Evolutionary conservation across 441 rosid species (phyloP).

Genomic region (Jatropha podagrica): DNA sequence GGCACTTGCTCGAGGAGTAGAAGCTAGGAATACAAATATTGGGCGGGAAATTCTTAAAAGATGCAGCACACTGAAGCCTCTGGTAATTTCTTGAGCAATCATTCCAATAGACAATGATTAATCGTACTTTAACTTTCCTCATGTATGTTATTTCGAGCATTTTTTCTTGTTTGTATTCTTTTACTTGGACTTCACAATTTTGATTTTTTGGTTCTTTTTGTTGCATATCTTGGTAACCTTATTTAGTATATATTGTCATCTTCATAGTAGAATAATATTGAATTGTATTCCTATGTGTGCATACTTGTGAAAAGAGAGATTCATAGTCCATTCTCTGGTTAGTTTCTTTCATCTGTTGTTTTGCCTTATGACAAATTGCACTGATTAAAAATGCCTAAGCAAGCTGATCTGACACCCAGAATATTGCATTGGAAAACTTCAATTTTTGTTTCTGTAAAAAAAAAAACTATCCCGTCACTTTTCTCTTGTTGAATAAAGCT

Average conservation of each 20-base stretch:
- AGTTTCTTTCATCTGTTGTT: neutral
- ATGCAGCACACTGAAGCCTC: constrained; percentile 33
- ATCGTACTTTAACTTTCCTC: constrained; percentile 10
- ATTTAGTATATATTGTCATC: neutral
- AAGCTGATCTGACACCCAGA: neutral
- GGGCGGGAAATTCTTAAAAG: constrained; percentile 48
- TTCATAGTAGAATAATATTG: neutral
- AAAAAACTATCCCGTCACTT: neutral
- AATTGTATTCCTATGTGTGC: neutral
- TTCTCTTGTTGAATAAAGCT: neutral
- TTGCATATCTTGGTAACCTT: neutral
- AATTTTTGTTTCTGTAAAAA: neutral
- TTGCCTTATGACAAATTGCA: neutral
- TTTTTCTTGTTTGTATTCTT: neutral
- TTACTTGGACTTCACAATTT: neutral
- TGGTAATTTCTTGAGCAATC: constrained; percentile 43
- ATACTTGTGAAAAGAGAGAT: neutral
- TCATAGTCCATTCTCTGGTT: neutral
- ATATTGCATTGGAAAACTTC: neutral
- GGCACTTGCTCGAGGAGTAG: constrained; percentile 69
- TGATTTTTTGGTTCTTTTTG: neutral
- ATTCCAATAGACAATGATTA: neutral
- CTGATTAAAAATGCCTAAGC: neutral
- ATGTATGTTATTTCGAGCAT: constrained; percentile 6
- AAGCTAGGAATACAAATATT: constrained; percentile 53